These are phyloP conservation scores for Stephanodiscus minutulus DNA, from an alignment of 108 stramenopile genomes.

Conservation along the genomic window DNA sequence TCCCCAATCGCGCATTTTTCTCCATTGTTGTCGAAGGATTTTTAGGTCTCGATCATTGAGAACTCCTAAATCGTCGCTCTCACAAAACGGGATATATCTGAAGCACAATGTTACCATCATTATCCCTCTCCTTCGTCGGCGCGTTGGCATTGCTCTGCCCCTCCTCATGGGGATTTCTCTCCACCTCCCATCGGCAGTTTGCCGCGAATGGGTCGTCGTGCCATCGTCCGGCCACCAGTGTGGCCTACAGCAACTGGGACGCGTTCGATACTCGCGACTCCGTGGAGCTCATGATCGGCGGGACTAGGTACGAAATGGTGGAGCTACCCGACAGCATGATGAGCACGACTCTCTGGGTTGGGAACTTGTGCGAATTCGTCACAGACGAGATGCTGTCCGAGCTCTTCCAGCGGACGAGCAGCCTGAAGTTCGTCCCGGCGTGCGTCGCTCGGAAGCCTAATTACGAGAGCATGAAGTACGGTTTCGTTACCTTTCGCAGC, in stretches of 20 bases:
- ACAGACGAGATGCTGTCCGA: conserved; percentile 74
- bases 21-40: background rate
- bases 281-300: conserved; percentile 71
- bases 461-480: conserved; percentile 64
- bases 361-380: conserved; percentile 79
- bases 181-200: background rate
- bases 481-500: conserved; percentile 74
- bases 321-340: conserved; percentile 79
- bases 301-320: conserved; percentile 76
- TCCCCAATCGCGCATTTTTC: background rate
- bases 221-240: background rate
- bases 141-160: conserved; percentile 10
- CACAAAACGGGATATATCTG: background rate
- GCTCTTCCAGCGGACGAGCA: conserved; percentile 64
- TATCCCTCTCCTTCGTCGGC: conserved; percentile 7
- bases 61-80: no score
- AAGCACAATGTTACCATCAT: conserved; percentile 5
- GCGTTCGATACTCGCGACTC: conserved; percentile 57
- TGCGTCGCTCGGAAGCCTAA: conserved; percentile 79
- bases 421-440: conserved; percentile 66
- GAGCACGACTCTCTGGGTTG: conserved; percentile 80
- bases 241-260: conserved; percentile 45
- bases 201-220: background rate
- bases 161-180: conserved; percentile 27
- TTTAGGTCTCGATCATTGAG: background rate